Evolutionary conservation across 208 protist genomes (phyloP), one percentile per base, ranked within the genome.

Genomic region (Crithidia expoeki): DNA sequence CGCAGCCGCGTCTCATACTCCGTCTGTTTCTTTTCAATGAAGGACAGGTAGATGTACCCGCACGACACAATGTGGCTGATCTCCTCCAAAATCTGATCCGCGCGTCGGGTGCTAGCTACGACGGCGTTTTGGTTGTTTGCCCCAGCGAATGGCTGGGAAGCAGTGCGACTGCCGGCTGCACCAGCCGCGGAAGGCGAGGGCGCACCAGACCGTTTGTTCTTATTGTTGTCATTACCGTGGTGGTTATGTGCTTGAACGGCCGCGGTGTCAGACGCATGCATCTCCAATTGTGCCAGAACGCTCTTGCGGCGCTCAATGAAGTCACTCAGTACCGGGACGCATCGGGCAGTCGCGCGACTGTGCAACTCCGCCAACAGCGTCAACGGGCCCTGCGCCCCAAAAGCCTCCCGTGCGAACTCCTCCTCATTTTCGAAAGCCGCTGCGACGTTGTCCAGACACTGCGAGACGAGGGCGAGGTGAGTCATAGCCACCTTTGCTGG

Each of bases 1-100:
- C 14, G 28, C 50, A 52, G 33, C n/a, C 14, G 74, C 59, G 30
- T 30, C 40, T 77, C 51, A 51, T 85, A 86, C 61, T 80, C 78
- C 46, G 58, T 71, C 46, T 86, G 78, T 74, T 88, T 88, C 21
- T 72, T 63, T 74, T 92, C 73, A 5, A 84, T 74, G 66, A 94
- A 94, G 40, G 59, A 52, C 50, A 91, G 78, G 77, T 96, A 96
- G 10, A 94, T 61, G 64, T 93, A 81, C 47, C 86, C 92, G 73
- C 90, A 96, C n/a, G 88, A 93, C 4, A 92, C 88, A 25, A 96
- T 76, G 72, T 96, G 90, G 40, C 80, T 81, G 74, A 93, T 94
- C 62, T 96, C 90, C 68, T 96, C 90, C 23, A 96, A 68, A 50
- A 87, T 83, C 75, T 92, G 81, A 80, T 96, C 90, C 0, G 80